phyloP scores from a whole-genome alignment of 352 stramenopile genomes.

The Phytophthora sp. region DNA sequence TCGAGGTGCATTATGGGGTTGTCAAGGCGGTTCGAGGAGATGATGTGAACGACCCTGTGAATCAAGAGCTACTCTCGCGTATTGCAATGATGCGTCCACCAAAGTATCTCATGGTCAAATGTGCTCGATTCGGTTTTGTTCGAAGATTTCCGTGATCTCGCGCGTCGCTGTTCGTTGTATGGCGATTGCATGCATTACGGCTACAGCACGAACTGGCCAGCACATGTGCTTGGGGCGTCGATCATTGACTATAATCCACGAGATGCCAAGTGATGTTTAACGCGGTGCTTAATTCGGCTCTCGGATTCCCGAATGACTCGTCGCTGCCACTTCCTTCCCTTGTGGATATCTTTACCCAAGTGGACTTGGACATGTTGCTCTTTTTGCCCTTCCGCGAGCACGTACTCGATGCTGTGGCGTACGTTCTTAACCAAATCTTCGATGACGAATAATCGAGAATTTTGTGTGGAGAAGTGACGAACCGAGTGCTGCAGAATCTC shows the following conservation, averaged over 20 bases:
- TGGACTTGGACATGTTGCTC: constrained; percentile 28
- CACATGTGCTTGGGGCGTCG: constrained; percentile 27
- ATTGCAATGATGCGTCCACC: constrained; percentile 26
- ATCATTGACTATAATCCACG: constrained; percentile 23
- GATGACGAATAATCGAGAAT: constrained; percentile 28
- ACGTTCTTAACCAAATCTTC: constrained; percentile 9
- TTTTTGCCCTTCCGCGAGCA: constrained; percentile 22
- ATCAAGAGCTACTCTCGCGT: constrained; percentile 17
- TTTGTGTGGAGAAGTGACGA: constrained; percentile 20
- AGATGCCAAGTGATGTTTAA: not conserved
- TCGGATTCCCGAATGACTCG: constrained; percentile 12
- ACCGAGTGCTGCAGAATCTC: not conserved
- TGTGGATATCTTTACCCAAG: not conserved
- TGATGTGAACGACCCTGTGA: not conserved
- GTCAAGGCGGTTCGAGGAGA: constrained; percentile 30
- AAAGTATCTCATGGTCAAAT: constrained; percentile 37
- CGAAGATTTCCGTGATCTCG: constrained; percentile 37
- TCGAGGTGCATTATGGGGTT: constrained; percentile 30
- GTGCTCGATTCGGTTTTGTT: constrained; percentile 30
- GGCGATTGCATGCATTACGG: constrained; percentile 32
- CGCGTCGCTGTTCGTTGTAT: constrained; percentile 28
- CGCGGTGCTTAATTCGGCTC: constrained; percentile 7
- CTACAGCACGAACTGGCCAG: constrained; percentile 39
- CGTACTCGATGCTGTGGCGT: constrained; percentile 21
- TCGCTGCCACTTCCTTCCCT: not conserved